Percentiles rank a stretch among this genome's conserved stretches.
These are phyloP conservation scores for Saccharomycopsis selenospora DNA, from an alignment of 805 yeast genomes.

Conservation along the genomic window DNA sequence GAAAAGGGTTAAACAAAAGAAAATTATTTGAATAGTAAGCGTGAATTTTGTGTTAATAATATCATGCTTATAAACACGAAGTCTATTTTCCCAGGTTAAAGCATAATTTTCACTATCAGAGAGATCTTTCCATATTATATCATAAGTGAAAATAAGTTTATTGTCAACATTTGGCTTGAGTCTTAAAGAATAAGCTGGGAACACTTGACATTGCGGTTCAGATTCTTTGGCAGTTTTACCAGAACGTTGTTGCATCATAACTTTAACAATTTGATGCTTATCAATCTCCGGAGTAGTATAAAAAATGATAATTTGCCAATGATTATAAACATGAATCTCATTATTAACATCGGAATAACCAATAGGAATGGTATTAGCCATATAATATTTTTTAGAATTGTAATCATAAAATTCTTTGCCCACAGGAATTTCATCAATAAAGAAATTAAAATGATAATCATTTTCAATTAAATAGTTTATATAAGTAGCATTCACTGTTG, in stretches of 20 bases:
- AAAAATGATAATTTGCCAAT: conserved; percentile 27
- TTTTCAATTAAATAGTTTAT: conserved; percentile 26
- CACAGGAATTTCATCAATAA: conserved; percentile 27
- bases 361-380: conserved; percentile 27
- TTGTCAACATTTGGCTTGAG: conserved; percentile 24
- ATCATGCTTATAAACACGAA: conserved; percentile 25
- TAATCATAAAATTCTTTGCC: conserved; percentile 28
- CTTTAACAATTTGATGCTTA: conserved; percentile 24
- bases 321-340: conserved; percentile 28
- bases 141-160: conserved; percentile 27
- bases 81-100: conserved; percentile 12
- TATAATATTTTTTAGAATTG: conserved; percentile 25
- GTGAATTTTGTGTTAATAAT: conserved; percentile 23
- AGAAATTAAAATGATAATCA: conserved; percentile 28
- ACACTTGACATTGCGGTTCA: conserved; percentile 23
- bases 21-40: conserved; percentile 15
- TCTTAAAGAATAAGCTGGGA: conserved; percentile 25
- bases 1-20: conserved; percentile 20
- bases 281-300: conserved; percentile 24
- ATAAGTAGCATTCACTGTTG: conserved; percentile 23
- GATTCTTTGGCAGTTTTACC: conserved; percentile 24
- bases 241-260: conserved; percentile 26
- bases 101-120: conserved; percentile 15
- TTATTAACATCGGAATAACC: conserved; percentile 27
- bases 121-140: conserved; percentile 26